A percentile compares a stretch with the other conserved stretches of the same genome.
Conservation (phyloP, 495 filamentous ascomycete species). For the Zalerion maritima region DNA sequence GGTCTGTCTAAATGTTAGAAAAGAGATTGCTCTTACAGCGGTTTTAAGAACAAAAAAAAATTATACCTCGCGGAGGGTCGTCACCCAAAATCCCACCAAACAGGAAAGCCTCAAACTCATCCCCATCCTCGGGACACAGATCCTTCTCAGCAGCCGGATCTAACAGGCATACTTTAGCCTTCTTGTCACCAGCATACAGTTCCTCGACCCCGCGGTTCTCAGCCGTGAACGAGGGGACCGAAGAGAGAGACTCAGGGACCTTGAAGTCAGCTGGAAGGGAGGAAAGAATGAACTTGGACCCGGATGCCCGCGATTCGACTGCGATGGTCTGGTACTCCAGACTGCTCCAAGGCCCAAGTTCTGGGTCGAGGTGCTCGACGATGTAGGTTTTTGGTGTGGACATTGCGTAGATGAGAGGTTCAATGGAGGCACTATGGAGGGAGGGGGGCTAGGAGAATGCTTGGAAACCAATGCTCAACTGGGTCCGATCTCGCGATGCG, state of each 20-base stretch:
- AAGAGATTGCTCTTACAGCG: neutral
- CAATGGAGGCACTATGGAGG: too few species aligned
- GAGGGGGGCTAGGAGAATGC: too few species aligned
- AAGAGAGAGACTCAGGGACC: slow-evolving; percentile 46
- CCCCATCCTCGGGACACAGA: slow-evolving; percentile 67
- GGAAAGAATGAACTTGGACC: slow-evolving; percentile 67
- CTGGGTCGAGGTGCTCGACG: slow-evolving; percentile 85
- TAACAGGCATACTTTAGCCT: slow-evolving; percentile 64
- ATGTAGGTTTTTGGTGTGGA: slow-evolving; percentile 50
- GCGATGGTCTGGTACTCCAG: slow-evolving; percentile 84
- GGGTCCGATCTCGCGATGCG: too few species aligned
- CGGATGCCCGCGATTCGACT: slow-evolving; percentile 52
- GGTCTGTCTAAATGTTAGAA: slow-evolving; percentile 39
- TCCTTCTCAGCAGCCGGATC: slow-evolving; percentile 74
- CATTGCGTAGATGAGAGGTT: too few species aligned
- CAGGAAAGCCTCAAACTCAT: slow-evolving; percentile 74
- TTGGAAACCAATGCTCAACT: too few species aligned
- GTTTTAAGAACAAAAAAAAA: slow-evolving; percentile 1
- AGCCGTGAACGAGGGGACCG: slow-evolving; percentile 45
- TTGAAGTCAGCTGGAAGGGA: slow-evolving; percentile 56
- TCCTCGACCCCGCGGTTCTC: slow-evolving; percentile 64
- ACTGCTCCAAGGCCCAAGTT: slow-evolving; percentile 86
- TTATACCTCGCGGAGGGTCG: slow-evolving; percentile 81
- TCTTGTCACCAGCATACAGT: slow-evolving; percentile 49
- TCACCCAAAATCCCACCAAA: slow-evolving; percentile 98